Conservation (phyloP, 306 rosid genomes). For the Echinosophora koreensis region DNA sequence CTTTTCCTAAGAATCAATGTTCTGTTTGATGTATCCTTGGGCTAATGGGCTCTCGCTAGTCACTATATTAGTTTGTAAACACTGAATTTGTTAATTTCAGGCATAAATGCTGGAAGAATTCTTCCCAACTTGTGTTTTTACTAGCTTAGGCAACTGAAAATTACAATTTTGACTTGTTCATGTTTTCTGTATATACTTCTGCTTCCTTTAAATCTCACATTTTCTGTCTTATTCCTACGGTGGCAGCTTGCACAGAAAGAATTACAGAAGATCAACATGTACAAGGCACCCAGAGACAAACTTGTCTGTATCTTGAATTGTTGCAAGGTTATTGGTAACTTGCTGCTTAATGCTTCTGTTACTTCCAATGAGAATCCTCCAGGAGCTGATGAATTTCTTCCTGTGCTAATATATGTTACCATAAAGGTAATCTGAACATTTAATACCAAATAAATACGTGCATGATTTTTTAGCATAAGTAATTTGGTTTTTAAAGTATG, state of each 20-base stretch:
- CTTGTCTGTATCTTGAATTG: constrained; percentile 92
- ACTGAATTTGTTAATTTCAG: constrained; percentile 38
- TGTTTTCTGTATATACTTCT: constrained; percentile 18
- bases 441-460: constrained; percentile 6
- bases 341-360: constrained; percentile 85
- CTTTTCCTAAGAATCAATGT: constrained; percentile 15
- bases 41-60: constrained; percentile 9
- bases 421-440: constrained; percentile 59
- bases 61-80: constrained; percentile 30
- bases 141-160: constrained; percentile 23
- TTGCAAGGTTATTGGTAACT: constrained; percentile 93
- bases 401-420: constrained; percentile 93
- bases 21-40: not conserved
- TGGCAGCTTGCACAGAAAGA: constrained; percentile 99
- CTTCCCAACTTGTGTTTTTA: constrained; percentile 27
- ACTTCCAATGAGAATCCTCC: constrained; percentile 85
- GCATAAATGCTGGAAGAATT: constrained; percentile 14
- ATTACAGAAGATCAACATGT: constrained; percentile 93
- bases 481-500: constrained; percentile 12
- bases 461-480: constrained; percentile 12
- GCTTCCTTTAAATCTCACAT: constrained; percentile 41
- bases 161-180: constrained; percentile 22
- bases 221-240: constrained; percentile 36
- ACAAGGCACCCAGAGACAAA: constrained; percentile 99
- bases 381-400: constrained; percentile 99